phyloP scores from a whole-genome alignment of 2,329 filamentous ascomycete species.

The Sporothrix globosa region DNA sequence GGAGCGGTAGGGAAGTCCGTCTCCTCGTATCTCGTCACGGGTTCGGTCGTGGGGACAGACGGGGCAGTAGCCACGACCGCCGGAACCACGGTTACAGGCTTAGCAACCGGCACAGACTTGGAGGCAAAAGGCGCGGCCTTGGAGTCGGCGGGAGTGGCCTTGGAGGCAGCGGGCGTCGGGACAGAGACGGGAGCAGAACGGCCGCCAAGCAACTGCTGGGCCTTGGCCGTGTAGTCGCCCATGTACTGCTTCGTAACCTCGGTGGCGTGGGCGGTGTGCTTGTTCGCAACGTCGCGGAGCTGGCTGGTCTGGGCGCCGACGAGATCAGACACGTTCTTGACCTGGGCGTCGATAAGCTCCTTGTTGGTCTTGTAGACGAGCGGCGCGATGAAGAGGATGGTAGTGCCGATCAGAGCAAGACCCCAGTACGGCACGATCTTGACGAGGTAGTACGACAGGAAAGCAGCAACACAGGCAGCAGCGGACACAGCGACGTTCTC shows the following conservation, averaged over 20 bases:
- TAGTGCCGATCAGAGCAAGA: constrained; percentile 63
- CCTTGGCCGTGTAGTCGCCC: constrained; percentile 69
- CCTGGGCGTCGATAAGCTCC: constrained; percentile 68
- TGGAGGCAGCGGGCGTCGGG: constrained; percentile 42
- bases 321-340: constrained; percentile 60
- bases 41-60: constrained; percentile 34
- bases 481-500: constrained; percentile 66
- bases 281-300: constrained; percentile 62
- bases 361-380: constrained; percentile 69
- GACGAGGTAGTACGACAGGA: constrained; percentile 68
- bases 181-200: constrained; percentile 50
- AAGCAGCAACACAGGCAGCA: constrained; percentile 61
- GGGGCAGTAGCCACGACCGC: constrained; percentile 28
- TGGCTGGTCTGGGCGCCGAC: constrained; percentile 66
- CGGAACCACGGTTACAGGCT: background rate
- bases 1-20: constrained; percentile 55
- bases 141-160: background rate
- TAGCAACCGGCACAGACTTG: constrained; percentile 3
- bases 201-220: constrained; percentile 64
- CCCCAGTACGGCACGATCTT: constrained; percentile 73
- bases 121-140: background rate
- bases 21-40: constrained; percentile 44
- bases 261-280: constrained; percentile 66
- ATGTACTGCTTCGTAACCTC: constrained; percentile 69
- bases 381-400: constrained; percentile 63